These are phyloP conservation scores for Lasiodiplodia hormozganensis DNA, from an alignment of 2,329 filamentous ascomycete species.

Conservation along the genomic window DNA sequence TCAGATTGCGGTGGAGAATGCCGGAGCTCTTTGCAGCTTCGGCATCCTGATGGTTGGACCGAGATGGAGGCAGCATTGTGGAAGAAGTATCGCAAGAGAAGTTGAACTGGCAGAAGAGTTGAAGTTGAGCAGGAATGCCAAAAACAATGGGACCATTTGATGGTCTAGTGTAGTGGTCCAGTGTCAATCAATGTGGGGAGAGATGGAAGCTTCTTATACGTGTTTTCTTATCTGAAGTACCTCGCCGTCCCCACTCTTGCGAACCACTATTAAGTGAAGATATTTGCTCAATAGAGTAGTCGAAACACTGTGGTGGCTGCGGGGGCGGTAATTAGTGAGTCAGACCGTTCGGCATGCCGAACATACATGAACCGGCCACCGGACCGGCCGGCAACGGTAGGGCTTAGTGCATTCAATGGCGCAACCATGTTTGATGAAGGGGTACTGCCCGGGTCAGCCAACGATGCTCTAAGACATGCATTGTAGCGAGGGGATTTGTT, in stretches of 20 bases:
- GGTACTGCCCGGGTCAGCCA: too few species aligned
- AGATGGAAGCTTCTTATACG: neutral
- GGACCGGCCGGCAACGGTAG: conserved; percentile 20
- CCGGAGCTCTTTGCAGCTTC: conserved; percentile 31
- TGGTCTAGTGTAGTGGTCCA: neutral
- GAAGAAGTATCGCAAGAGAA: neutral
- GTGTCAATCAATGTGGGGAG: neutral
- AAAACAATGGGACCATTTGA: neutral
- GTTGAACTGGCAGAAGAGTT: too few species aligned
- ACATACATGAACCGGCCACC: conserved; percentile 1
- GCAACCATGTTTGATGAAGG: neutral
- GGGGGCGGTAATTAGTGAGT: conserved; percentile 7
- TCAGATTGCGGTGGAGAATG: conserved; percentile 62
- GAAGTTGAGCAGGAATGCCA: neutral
- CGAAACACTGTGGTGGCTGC: neutral
- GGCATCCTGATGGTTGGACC: neutral
- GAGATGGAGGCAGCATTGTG: conserved; percentile 5
- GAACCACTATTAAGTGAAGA: neutral
- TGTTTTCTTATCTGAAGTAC: neutral
- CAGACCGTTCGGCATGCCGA: conserved; percentile 22
- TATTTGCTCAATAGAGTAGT: neutral
- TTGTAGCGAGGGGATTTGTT: neutral
- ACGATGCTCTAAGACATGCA: neutral
- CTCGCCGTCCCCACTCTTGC: neutral
- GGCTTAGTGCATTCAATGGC: neutral